Evolutionary conservation across 306 rosid genomes (phyloP), one percentile per base, ranked within the genome.

Genomic region (Cucurbita ficifolia): DNA sequence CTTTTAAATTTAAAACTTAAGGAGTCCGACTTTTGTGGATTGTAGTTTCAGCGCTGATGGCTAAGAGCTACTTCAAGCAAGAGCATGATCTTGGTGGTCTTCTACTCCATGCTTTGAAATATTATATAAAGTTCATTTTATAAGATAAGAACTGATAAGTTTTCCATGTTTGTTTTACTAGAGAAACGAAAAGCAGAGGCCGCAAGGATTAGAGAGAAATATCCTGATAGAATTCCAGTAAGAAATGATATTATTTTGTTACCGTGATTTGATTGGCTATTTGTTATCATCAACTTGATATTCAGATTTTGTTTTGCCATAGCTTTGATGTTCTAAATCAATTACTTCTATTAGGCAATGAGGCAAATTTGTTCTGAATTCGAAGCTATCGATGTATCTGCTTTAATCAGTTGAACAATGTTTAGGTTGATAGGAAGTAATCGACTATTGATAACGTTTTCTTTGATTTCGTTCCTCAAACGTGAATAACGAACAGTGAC

Each of bases 151-250:
- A 63, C 43, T 71, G 52, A 75, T 36, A 12, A 68, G 35, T 51
- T 14, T 63, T 14, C 69, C 35, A 22, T 22, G 50, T 74, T 57
- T 84, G 76, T 13, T 78, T 10, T 79, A 21, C 87, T 52, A 92
- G 97, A 88, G 86, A 92, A 92, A 88, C 85, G 97, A 79, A 82
- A 91, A 63, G 92, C 95, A 3, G 98, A 92, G 79, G 96, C 98
- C 63, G 87, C 92, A 55, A 86, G 98, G 82, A 92, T 92, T 72
- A 86, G 95, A 80, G 97, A 89, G 78, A 92, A 92, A 75, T 92
- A 92, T 83, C 89, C 96, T 0, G 97, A 92, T 75, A 88, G 97
- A 70, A 92, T 92, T 70, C 97, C 97, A 55, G 97, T 92, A 84
- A 82, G 95, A 81, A 72, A 50, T 33, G 16, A 5, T 9, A 35